Evolutionary conservation across 257 asterid species (phyloP), one percentile per base, ranked within the genome.

Genomic region (Thymus quinquecostatus): DNA sequence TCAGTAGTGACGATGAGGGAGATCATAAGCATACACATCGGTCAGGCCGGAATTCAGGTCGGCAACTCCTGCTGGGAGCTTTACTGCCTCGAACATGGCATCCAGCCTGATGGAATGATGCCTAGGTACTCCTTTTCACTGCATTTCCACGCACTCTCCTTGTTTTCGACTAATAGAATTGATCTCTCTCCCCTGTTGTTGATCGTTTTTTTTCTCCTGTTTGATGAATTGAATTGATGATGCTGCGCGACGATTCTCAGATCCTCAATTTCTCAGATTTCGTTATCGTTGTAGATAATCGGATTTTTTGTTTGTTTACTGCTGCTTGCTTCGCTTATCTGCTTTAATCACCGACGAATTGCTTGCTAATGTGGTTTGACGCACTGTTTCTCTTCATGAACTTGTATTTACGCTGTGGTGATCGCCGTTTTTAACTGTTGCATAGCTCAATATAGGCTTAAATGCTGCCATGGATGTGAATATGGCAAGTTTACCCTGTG

Each of bases 21-120:
- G 64, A 71, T 81, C 76, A 81, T 81, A 62, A 81, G 82, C 73
- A 50, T 78, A 51, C 83, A 78, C 50, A 82, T 82, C 29, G 86
- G 86, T 10, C 86, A 78, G 71, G 86, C 83, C 10, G 86, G 86
- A 21, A 82, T 82, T 78, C 86, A 82, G 78, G 83, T 82, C 69
- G 86, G 86, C 36, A 82, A 82, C 65, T 51, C 86, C 7, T 81
- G 86, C 72, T 81, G 86, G 86, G 86, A 81, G 78, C 78, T 73
- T 55, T 73, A 73, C 13, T 72, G 76, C 84, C 84, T 80, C 64
- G 82, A 80, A 30, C 85, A 77, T 47, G 80, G 82, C 70, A 81
- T 81, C 69, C 82, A 78, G 28, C 82, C 81, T 53, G 85, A 81
- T 45, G 86, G 86, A 53, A 71, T 68, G 79, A 78, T 82, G 83